These are phyloP conservation scores for Syzygium jambos DNA, from an alignment of 345 rosid species.

Conservation along the genomic window DNA sequence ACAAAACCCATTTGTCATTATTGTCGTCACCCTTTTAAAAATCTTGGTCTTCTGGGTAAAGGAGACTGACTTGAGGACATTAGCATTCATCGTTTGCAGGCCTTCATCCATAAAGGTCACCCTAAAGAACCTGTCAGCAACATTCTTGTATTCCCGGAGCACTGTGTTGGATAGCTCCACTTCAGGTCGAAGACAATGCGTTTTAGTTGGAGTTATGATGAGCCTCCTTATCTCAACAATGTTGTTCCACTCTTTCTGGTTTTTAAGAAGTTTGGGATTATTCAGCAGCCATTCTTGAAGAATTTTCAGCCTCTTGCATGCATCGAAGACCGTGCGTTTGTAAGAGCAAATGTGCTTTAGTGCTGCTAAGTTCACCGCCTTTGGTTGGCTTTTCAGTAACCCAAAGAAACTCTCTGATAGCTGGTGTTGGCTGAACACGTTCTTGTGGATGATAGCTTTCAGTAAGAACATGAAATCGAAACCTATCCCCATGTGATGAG, in stretches of 20 bases:
- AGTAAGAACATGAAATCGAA: constrained; percentile 66
- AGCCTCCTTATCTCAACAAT: constrained; percentile 65
- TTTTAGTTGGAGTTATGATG: constrained; percentile 73
- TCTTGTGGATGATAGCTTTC: constrained; percentile 63
- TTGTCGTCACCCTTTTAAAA: constrained; percentile 57
- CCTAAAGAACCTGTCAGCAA: constrained; percentile 68
- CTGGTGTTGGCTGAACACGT: constrained; percentile 62
- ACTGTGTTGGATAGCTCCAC: constrained; percentile 89
- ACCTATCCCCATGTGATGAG: constrained; percentile 44
- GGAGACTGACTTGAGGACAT: constrained; percentile 37
- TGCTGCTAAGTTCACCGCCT: constrained; percentile 58
- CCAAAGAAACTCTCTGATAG: constrained; percentile 50
- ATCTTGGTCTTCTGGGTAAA: constrained; percentile 61
- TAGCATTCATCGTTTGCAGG: constrained; percentile 56
- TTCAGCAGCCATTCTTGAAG: constrained; percentile 64
- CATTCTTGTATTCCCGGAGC: constrained; percentile 53
- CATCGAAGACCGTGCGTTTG: constrained; percentile 54
- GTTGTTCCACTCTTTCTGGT: constrained; percentile 34
- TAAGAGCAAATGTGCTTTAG: constrained; percentile 61
- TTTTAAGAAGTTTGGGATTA: constrained; percentile 40
- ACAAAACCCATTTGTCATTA: constrained; percentile 61
- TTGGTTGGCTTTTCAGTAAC: constrained; percentile 45
- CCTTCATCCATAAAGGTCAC: constrained; percentile 94
- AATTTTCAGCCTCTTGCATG: constrained; percentile 38
- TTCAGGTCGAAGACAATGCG: constrained; percentile 86